Evolutionary conservation across 2,329 filamentous ascomycete genomes (phyloP), one percentile per base, ranked within the genome.

Genomic region (Aspergillus sp.): DNA sequence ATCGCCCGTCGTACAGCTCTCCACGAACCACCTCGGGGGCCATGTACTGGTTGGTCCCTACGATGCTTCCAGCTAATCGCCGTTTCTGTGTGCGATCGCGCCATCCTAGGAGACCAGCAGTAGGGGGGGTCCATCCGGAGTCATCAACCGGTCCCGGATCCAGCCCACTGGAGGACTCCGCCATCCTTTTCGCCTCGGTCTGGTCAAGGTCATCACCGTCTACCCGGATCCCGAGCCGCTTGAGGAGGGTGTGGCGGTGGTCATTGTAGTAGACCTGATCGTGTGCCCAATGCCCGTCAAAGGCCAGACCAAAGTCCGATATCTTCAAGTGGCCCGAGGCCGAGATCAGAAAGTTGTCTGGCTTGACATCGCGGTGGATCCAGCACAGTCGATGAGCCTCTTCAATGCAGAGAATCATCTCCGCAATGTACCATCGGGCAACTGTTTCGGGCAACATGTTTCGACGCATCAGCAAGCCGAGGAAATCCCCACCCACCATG

Each of bases 11-110:
- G 74, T 98, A 98, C 39, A 84, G 79, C 52, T 92, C 85, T 27
- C 93, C 91, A 65, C 85, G 82, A 60, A 97, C 88, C 17, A 98
- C 91, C 79, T 98, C 95, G 2, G 94, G 94, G 0, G 95, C 94
- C 95, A 97, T 98, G 79, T 98, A 98, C 73, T 97, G 94, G 73
- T 92, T 96, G 2, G 95, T 98, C 2, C 94, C 94, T 10, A 98
- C 94, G 1, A 96, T 88, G 49, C 92, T 96, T 66, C 88, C 86
- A 1, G 94, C 94, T 36, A 91, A 84, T 36, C 85, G 85, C 41
- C 92, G 87, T 66, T 88, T 89, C 25, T 89, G 85, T 63, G 82
- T 84, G 15, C 83, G 82, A 70, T 92, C 88, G 48, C 90, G 84
- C 89, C 88, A 92, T 62, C 84, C 83, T 49, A 93, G 76, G 53